These are phyloP conservation scores for Pseudogymnoascus sp. DNA, from an alignment of 2,329 filamentous ascomycete species.

Conservation along the genomic window DNA sequence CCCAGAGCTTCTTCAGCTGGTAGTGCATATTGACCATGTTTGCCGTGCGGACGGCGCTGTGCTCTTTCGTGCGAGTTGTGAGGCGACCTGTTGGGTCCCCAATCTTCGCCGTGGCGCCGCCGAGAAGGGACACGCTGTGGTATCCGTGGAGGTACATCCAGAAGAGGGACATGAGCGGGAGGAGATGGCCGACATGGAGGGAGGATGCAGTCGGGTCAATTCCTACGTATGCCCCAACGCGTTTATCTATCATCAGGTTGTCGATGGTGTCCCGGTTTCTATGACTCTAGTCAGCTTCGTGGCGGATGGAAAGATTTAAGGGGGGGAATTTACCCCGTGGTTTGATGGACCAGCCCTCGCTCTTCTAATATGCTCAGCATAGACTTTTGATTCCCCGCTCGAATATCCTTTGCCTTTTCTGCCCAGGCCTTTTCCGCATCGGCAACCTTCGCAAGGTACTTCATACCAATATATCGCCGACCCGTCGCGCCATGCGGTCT, in stretches of 20 bases:
- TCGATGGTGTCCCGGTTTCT: slow-evolving; percentile 47
- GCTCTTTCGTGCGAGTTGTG: slow-evolving; percentile 51
- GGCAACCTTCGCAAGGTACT: slow-evolving; percentile 33
- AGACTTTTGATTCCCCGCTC: slow-evolving; percentile 43
- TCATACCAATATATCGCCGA: slow-evolving; percentile 27
- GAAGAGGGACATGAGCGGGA: slow-evolving; percentile 77
- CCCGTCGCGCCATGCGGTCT: slow-evolving; percentile 16
- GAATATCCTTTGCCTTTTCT: slow-evolving; percentile 41
- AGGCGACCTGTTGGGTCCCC: slow-evolving; percentile 72
- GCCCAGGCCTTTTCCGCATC: slow-evolving; percentile 41
- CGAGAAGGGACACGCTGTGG: slow-evolving; percentile 59
- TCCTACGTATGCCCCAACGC: slow-evolving; percentile 71
- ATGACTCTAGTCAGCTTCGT: slow-evolving; percentile 16
- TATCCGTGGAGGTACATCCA: slow-evolving; percentile 78
- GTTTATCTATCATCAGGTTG: slow-evolving; percentile 56
- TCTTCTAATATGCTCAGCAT: slow-evolving; percentile 63
- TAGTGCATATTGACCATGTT: slow-evolving; percentile 64
- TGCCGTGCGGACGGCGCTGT: slow-evolving; percentile 47
- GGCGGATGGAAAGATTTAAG: neutral
- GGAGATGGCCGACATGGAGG: slow-evolving; percentile 72
- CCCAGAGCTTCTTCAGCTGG: slow-evolving; percentile 67
- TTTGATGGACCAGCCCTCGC: slow-evolving; percentile 66
- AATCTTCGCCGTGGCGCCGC: slow-evolving; percentile 69
- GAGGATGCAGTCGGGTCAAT: slow-evolving; percentile 77
- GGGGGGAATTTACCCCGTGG: slow-evolving; percentile 56